These are phyloP conservation scores for Fusarium illudens DNA, from an alignment of 2,329 filamentous ascomycete genomes.

Conservation along the genomic window DNA sequence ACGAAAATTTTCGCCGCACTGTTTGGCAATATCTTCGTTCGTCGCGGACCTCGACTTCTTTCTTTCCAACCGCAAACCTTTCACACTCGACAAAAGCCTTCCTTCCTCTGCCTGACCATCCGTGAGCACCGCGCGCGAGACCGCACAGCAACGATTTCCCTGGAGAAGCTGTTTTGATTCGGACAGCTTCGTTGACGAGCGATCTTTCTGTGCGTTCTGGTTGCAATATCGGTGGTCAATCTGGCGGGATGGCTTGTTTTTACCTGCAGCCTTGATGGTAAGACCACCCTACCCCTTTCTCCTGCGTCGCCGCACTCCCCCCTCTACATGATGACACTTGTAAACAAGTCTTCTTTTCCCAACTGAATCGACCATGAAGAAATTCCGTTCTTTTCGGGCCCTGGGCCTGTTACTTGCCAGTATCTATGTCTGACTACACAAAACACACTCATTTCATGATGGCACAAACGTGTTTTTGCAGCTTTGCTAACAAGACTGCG, in stretches of 20 bases:
- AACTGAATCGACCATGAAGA: slow-evolving; percentile 90
- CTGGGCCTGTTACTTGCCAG: slow-evolving; percentile 89
- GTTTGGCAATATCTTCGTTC: slow-evolving; percentile 46
- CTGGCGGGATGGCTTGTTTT: slow-evolving; percentile 11
- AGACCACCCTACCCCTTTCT: slow-evolving; percentile 29
- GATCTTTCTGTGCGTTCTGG: not conserved
- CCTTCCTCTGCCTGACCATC: slow-evolving; percentile 1
- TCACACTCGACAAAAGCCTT: slow-evolving; percentile 22
- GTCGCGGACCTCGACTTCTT: slow-evolving; percentile 30
- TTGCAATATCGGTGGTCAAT: slow-evolving; percentile 1
- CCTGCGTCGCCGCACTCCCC: slow-evolving; percentile 26
- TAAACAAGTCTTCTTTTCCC: slow-evolving; percentile 83
- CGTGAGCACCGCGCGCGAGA: slow-evolving; percentile 19
- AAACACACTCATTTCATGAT: slow-evolving; percentile 11
- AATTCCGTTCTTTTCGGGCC: slow-evolving; percentile 72
- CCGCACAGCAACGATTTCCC: slow-evolving; percentile 8
- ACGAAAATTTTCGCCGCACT: slow-evolving; percentile 45
- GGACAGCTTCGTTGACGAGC: slow-evolving; percentile 8
- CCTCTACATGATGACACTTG: slow-evolving; percentile 75
- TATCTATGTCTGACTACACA: slow-evolving; percentile 77
- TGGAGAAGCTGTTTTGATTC: slow-evolving; percentile 29
- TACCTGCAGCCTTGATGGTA: slow-evolving; percentile 35
- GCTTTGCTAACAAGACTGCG: slow-evolving; percentile 34
- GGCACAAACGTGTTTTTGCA: slow-evolving; percentile 4
- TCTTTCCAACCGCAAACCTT: slow-evolving; percentile 26